Evolutionary conservation across 1,284 basidiomycete genomes (phyloP).

Genomic region (Pyrrhoderma noxium): DNA sequence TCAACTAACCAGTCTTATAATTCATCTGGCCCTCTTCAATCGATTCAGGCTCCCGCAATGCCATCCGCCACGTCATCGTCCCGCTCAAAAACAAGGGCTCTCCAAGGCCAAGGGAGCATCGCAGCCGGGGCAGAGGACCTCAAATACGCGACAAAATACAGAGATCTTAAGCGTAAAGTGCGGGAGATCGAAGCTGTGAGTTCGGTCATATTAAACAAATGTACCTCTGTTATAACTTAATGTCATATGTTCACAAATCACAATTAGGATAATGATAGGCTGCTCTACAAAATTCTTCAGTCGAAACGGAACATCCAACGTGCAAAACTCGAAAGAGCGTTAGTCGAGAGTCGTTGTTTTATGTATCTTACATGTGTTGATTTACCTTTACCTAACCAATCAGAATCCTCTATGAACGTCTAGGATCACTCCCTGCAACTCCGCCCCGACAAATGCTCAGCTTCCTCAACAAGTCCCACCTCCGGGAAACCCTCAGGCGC

Average conservation of each 20-base stretch:
- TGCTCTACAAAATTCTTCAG: conserved; percentile 73
- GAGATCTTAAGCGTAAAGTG: conserved; percentile 83
- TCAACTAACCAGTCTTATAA: not conserved
- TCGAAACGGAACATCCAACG: conserved; percentile 83
- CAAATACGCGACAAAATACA: conserved; percentile 87
- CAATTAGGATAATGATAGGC: conserved; percentile 77
- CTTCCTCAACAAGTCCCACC: conserved; percentile 25
- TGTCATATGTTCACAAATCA: conserved; percentile 4
- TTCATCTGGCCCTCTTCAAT: conserved; percentile 26
- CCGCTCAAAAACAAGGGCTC: conserved; percentile 38
- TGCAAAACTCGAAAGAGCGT: conserved; percentile 87
- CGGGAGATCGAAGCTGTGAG: conserved; percentile 79
- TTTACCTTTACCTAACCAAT: conserved; percentile 20
- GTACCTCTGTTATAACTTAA: conserved; percentile 6
- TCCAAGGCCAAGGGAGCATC: conserved; percentile 36
- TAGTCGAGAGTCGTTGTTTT: conserved; percentile 30
- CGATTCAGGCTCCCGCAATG: conserved; percentile 22
- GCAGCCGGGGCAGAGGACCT: conserved; percentile 77
- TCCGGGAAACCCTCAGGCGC: conserved; percentile 24
- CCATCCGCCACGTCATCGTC: conserved; percentile 12
- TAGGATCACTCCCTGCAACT: conserved; percentile 51
- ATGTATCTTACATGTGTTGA: conserved; percentile 15
- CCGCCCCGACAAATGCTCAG: conserved; percentile 31
- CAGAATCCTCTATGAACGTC: conserved; percentile 73
- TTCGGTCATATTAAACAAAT: conserved; percentile 18